Evolutionary conservation across 352 stramenopile species (phyloP).

Genomic region (Nothophytophthora sp.): DNA sequence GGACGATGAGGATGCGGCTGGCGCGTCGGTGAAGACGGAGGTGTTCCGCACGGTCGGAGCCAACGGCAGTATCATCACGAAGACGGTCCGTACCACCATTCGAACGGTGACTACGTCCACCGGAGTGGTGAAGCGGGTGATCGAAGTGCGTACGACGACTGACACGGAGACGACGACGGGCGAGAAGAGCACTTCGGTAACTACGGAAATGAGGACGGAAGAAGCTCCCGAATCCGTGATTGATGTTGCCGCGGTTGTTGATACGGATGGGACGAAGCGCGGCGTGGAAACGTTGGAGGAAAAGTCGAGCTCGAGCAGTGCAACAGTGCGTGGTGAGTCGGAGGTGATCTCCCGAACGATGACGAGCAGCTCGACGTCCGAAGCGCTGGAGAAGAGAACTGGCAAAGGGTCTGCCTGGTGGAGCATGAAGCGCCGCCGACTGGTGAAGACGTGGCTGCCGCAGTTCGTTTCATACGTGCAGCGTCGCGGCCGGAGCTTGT

Average conservation of each 20-base stretch:
- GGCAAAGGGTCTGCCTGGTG: slow-evolving; percentile 24
- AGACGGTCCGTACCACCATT: slow-evolving; percentile 32
- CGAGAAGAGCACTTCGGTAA: slow-evolving; percentile 19
- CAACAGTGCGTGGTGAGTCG: too few relatives aligned
- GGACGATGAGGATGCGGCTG: slow-evolving; percentile 16
- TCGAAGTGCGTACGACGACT: slow-evolving; percentile 27
- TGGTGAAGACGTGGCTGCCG: slow-evolving; percentile 31
- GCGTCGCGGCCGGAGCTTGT: slow-evolving; percentile 24
- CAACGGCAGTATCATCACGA: slow-evolving; percentile 25
- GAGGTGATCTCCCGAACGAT: neutral
- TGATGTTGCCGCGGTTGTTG: slow-evolving; percentile 9
- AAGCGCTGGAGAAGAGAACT: too few relatives aligned
- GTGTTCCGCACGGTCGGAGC: slow-evolving; percentile 19
- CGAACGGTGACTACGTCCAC: slow-evolving; percentile 18
- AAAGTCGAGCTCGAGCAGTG: slow-evolving; percentile 5
- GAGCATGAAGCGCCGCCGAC: slow-evolving; percentile 24
- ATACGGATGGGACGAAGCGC: slow-evolving; percentile 9
- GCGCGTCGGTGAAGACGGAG: slow-evolving; percentile 25
- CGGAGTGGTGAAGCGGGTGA: slow-evolving; percentile 22
- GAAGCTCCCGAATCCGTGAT: too few relatives aligned
- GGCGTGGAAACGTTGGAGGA: neutral
- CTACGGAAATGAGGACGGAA: too few relatives aligned
- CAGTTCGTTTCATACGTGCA: slow-evolving; percentile 36
- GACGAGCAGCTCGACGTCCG: neutral
- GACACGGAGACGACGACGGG: slow-evolving; percentile 17